Percentiles rank a stretch among this genome's conserved stretches.
Conservation (phyloP, 176 grass and related monocot species). For the Oryza australiensis region DNA sequence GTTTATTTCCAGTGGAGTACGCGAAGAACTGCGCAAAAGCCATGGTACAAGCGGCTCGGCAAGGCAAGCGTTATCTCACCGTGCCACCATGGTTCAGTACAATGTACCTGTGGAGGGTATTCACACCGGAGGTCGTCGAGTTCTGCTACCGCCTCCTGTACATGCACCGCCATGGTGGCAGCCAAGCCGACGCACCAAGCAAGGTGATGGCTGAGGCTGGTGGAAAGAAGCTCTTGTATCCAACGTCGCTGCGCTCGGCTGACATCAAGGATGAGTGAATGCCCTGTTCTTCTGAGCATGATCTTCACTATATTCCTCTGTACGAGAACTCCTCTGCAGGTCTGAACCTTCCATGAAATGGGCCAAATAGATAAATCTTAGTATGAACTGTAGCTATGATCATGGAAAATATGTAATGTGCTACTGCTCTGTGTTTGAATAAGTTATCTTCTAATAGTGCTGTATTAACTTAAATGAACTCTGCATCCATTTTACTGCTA, state of each 20-base stretch:
- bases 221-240: constrained; percentile 55
- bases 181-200: constrained; percentile 29
- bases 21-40: constrained; percentile 53
- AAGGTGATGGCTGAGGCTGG: constrained; percentile 45
- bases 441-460: background rate
- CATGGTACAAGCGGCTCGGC: constrained; percentile 40
- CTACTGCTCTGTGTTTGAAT: background rate
- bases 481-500: background rate
- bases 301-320: background rate
- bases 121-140: constrained; percentile 64
- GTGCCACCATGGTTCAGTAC: constrained; percentile 60
- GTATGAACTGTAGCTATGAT: background rate
- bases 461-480: background rate
- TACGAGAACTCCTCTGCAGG: too few species aligned
- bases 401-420: background rate
- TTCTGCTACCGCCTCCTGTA: constrained; percentile 45
- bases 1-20: constrained; percentile 50
- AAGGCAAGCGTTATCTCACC: constrained; percentile 49
- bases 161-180: constrained; percentile 21
- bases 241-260: constrained; percentile 36
- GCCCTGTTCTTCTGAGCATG: background rate
- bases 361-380: background rate
- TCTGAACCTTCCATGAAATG: background rate
- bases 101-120: constrained; percentile 57
- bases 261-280: constrained; percentile 48